Conservation (phyloP, 768 basidiomycete species). For the Cyclocybe cylindracea region DNA sequence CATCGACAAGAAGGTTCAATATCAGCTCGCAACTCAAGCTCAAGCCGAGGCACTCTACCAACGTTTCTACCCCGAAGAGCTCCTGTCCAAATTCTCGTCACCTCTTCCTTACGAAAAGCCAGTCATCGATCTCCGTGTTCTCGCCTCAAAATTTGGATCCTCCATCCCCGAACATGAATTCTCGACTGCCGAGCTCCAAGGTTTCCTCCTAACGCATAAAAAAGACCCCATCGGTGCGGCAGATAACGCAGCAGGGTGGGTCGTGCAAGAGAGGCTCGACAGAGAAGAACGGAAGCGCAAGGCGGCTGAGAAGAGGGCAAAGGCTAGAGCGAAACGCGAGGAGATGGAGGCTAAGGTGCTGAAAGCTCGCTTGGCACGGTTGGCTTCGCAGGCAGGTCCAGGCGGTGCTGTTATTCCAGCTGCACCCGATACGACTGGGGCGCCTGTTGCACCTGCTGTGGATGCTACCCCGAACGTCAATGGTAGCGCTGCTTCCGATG, state of each 20-base stretch:
- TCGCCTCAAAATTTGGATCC: slow-evolving; percentile 43
- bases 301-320: slow-evolving; percentile 17
- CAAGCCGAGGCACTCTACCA: slow-evolving; percentile 51
- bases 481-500: too few relatives aligned
- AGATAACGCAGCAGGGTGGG: slow-evolving; percentile 38
- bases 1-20: slow-evolving; percentile 57
- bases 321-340: slow-evolving; percentile 25
- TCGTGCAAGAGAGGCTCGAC: slow-evolving; percentile 36
- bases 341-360: slow-evolving; percentile 24
- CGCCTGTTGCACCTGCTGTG: too few relatives aligned
- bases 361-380: slow-evolving; percentile 22
- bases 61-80: slow-evolving; percentile 46
- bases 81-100: slow-evolving; percentile 17
- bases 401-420: slow-evolving; percentile 1
- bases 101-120: slow-evolving; percentile 13
- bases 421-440: not conserved
- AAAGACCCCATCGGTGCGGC: slow-evolving; percentile 38
- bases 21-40: slow-evolving; percentile 44
- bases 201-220: slow-evolving; percentile 51
- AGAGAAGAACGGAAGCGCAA: slow-evolving; percentile 34
- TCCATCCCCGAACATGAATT: slow-evolving; percentile 48
- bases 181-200: slow-evolving; percentile 63
- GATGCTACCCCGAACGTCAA: too few relatives aligned
- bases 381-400: slow-evolving; percentile 13
- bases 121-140: slow-evolving; percentile 15